These are phyloP conservation scores for Oldenlandia corymbosa DNA, from an alignment of 257 asterid genomes.

Conservation along the genomic window DNA sequence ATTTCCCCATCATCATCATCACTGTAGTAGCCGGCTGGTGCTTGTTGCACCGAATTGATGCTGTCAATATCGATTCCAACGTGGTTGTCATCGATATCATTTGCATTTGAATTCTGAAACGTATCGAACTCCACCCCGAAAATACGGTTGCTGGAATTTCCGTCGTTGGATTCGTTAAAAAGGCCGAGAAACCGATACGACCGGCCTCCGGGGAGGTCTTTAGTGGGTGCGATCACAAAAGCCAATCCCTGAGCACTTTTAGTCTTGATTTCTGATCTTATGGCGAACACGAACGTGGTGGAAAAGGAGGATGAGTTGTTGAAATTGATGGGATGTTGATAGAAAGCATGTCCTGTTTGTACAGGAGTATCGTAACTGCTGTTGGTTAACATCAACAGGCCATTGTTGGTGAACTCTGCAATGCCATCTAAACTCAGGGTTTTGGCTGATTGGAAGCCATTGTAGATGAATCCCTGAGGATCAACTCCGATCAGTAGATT, in stretches of 20 bases:
- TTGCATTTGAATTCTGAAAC: conserved; percentile 28
- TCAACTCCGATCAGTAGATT: too few relatives aligned
- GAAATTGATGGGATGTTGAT: conserved; percentile 39
- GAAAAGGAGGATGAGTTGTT: conserved; percentile 50
- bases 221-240: conserved; percentile 46
- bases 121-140: conserved; percentile 61
- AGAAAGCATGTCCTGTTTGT: conserved; percentile 58
- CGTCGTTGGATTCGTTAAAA: conserved; percentile 41
- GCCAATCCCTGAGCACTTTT: conserved; percentile 52
- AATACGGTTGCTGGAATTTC: conserved; percentile 38
- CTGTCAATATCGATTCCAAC: conserved; percentile 55
- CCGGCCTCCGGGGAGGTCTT: conserved; percentile 26
- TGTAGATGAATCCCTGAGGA: conserved; percentile 34
- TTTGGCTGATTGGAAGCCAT: conserved; percentile 43
- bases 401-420: conserved; percentile 34
- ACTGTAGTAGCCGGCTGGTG: conserved; percentile 46
- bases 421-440: conserved; percentile 54
- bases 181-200: conserved; percentile 46
- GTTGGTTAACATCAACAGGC: conserved; percentile 44
- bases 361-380: conserved; percentile 25
- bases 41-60: conserved; percentile 20
- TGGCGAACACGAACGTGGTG: conserved; percentile 51
- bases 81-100: conserved; percentile 46
- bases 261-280: conserved; percentile 33
- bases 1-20: conserved; percentile 4